Percentiles rank a stretch among this genome's conserved stretches.
Conservation (phyloP, 495 filamentous ascomycete genomes). For the Usnea hakonensis region DNA sequence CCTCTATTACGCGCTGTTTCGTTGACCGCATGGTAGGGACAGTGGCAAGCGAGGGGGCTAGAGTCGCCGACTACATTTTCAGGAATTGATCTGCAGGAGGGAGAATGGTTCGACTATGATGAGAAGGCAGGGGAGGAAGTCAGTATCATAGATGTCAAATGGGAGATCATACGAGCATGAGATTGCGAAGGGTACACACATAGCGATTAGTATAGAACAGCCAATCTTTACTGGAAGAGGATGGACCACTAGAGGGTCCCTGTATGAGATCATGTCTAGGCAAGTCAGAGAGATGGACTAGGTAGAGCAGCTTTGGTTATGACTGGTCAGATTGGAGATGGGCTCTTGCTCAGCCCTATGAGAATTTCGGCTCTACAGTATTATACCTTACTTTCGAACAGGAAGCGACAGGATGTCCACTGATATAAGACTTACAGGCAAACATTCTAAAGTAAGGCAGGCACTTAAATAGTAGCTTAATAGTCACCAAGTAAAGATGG, state of each 20-base stretch:
- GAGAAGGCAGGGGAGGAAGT: constrained; percentile 74
- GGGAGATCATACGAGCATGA: constrained; percentile 67
- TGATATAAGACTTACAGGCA: no score
- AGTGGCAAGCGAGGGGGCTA: constrained; percentile 76
- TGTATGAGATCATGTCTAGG: no score
- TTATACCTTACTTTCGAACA: no score
- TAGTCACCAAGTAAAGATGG: not conserved
- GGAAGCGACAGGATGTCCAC: no score
- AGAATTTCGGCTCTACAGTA: not conserved
- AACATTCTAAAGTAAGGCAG: no score
- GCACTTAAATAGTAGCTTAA: not conserved
- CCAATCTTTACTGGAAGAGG: not conserved
- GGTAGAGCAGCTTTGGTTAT: no score
- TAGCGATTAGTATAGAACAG: not conserved
- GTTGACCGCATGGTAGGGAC: constrained; percentile 47
- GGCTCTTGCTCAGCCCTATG: not conserved
- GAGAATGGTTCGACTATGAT: constrained; percentile 87
- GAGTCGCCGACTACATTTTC: constrained; percentile 74
- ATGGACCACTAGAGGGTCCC: not conserved
- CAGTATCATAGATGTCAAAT: constrained; percentile 85
- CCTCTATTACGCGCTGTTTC: not conserved
- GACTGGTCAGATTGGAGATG: not conserved
- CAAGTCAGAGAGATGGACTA: no score
- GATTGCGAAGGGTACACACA: not conserved
- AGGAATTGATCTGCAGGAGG: constrained; percentile 72